phyloP scores from a whole-genome alignment of 495 filamentous ascomycete genomes.

The Pseudevernia furfuracea region DNA sequence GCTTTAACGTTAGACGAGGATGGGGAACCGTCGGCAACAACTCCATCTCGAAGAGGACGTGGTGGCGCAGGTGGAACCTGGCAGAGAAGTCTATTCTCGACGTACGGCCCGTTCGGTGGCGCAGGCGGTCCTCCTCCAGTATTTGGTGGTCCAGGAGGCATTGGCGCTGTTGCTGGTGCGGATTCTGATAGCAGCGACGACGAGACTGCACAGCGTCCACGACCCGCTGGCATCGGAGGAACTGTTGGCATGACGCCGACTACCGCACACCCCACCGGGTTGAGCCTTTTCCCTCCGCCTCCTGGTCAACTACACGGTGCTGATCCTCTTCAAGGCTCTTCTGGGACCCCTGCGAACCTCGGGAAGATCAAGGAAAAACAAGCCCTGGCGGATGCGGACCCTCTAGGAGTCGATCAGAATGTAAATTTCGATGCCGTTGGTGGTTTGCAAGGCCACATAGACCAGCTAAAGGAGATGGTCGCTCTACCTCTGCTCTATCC shows the following conservation, averaged over 20 bases:
- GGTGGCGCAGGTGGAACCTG: conserved; percentile 46
- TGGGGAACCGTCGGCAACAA: conserved; percentile 53
- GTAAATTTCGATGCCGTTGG: conserved; percentile 91
- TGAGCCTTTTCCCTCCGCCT: conserved; percentile 42
- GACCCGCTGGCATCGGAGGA: conserved; percentile 47
- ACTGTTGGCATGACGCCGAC: conserved; percentile 70
- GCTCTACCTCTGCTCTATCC: conserved; percentile 87
- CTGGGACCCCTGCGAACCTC: conserved; percentile 72
- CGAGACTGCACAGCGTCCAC: conserved; percentile 53
- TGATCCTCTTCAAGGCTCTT: conserved; percentile 52
- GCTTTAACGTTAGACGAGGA: conserved; percentile 61
- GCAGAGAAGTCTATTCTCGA: conserved; percentile 75
- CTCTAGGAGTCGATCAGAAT: conserved; percentile 80
- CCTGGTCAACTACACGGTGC: conserved; percentile 54
- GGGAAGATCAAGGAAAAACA: conserved; percentile 82
- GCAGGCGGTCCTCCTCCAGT: conserved; percentile 61
- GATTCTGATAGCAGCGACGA: conserved; percentile 98
- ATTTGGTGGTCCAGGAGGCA: conserved; percentile 69
- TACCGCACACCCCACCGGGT: conserved; percentile 47
- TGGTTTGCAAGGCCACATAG: conserved; percentile 82
- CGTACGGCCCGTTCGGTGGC: conserved; percentile 87
- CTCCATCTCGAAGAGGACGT: conserved; percentile 59
- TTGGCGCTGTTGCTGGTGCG: conserved; percentile 65
- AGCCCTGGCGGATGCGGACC: conserved; percentile 82
- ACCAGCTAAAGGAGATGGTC: conserved; percentile 97